Conservation (phyloP, 257 asterid species). For the Nicotiana obtusifolia region DNA sequence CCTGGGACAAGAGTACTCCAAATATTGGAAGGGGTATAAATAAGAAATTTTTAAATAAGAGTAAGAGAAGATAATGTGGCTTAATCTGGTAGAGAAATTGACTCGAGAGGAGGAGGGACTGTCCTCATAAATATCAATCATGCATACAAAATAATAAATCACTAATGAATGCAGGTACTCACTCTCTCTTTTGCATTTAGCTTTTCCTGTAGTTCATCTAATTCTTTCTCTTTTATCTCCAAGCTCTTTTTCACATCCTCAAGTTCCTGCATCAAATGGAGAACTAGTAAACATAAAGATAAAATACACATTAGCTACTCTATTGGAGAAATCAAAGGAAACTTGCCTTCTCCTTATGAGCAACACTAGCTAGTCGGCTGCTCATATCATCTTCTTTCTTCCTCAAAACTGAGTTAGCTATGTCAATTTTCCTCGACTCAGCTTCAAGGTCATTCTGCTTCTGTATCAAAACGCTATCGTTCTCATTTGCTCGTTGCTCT, state of each 20-base stretch:
- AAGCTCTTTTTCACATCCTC: conserved; percentile 43
- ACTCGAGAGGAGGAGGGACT: background rate
- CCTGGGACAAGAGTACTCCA: background rate
- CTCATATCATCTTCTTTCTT: conserved; percentile 74
- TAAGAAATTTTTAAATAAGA: background rate
- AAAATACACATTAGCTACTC: background rate
- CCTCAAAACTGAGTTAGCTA: conserved; percentile 46
- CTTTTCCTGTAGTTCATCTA: conserved; percentile 70
- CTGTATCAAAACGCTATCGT: conserved; percentile 56
- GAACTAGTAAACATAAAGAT: conserved; percentile 4
- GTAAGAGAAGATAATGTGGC: background rate
- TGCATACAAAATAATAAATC: background rate
- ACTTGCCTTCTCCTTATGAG: conserved; percentile 65
- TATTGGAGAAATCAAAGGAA: conserved; percentile 9
- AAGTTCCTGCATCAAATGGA: conserved; percentile 61
- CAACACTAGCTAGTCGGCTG: conserved; percentile 48
- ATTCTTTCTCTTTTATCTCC: conserved; percentile 63
- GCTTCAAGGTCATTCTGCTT: conserved; percentile 74
- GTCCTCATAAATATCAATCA: background rate
- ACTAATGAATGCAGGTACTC: conserved; percentile 18
- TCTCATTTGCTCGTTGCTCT: conserved; percentile 84
- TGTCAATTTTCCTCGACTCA: conserved; percentile 58
- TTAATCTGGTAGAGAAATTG: background rate
- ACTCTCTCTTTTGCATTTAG: conserved; percentile 69
- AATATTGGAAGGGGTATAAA: background rate